Evolutionary conservation across 257 asterid species (phyloP).

Genomic region (Solanum verrucosum): DNA sequence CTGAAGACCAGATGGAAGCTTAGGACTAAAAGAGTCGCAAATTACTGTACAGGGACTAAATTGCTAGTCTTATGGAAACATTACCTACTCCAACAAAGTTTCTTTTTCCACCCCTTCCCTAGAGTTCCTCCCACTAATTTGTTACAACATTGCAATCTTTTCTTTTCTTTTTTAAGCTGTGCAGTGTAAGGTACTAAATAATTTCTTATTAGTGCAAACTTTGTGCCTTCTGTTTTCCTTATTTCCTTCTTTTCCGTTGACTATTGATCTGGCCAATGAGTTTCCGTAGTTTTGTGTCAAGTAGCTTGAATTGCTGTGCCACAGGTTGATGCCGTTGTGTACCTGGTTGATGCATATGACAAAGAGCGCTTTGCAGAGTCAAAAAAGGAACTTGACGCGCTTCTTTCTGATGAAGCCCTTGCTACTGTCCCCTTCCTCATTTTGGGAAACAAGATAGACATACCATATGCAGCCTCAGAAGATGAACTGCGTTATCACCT

Average conservation of each 20-base stretch:
- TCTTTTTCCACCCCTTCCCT: not conserved
- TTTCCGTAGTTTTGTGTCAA: not conserved
- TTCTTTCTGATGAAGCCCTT: slow-evolving; percentile 7
- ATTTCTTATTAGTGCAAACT: not conserved
- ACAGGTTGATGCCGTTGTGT: slow-evolving; percentile 10
- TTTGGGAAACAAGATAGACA: slow-evolving; percentile 12
- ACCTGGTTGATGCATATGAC: slow-evolving; percentile 10
- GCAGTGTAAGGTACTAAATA: not conserved
- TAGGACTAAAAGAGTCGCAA: not conserved
- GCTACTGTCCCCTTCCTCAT: slow-evolving; percentile 10
- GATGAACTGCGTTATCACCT: slow-evolving; percentile 7
- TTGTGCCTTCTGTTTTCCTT: not conserved
- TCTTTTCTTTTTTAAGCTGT: not conserved
- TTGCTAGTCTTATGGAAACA: not conserved
- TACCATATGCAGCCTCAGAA: slow-evolving; percentile 13
- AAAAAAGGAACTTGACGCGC: slow-evolving; percentile 8
- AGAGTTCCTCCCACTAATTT: not conserved
- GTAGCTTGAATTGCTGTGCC: not conserved
- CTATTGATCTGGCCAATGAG: not conserved
- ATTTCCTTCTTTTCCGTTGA: not conserved
- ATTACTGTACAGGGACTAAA: not conserved
- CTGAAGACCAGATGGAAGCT: not conserved
- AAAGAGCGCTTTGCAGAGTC: slow-evolving; percentile 11
- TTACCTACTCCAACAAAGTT: not conserved
- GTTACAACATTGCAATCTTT: not conserved